These are phyloP conservation scores for Nidula microcarpa DNA, from an alignment of 768 basidiomycete species.

Conservation along the genomic window DNA sequence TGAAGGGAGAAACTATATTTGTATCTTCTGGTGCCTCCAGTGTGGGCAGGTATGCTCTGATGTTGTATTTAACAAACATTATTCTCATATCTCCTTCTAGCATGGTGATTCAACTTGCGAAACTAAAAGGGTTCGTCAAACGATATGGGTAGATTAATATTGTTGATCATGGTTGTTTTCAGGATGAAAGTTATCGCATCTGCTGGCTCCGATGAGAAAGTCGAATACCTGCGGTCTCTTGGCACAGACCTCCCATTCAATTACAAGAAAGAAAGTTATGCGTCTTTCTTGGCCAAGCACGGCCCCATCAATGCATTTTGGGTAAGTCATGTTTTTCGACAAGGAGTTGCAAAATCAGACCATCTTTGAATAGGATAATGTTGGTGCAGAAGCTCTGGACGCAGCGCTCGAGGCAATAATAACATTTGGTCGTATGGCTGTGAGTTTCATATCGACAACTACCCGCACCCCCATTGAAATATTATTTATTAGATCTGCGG, in stretches of 20 bases:
- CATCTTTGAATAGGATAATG: constrained; percentile 51
- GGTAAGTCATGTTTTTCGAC: not conserved
- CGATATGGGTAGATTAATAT: not conserved
- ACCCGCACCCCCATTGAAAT: not conserved
- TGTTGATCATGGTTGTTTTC: not conserved
- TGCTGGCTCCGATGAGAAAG: constrained; percentile 72
- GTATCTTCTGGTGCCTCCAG: constrained; percentile 31
- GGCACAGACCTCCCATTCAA: constrained; percentile 72
- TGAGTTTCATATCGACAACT: not conserved
- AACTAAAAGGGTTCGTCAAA: constrained; percentile 28
- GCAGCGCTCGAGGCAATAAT: constrained; percentile 37
- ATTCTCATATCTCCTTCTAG: constrained; percentile 14
- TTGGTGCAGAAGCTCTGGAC: constrained; percentile 58
- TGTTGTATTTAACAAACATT: not conserved
- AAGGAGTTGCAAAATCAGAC: not conserved
- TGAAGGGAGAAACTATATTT: constrained; percentile 36
- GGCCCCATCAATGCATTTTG: constrained; percentile 43
- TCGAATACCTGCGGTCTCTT: constrained; percentile 52
- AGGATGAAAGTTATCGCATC: constrained; percentile 61
- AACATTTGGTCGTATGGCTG: not conserved
- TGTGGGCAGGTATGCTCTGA: constrained; percentile 53
- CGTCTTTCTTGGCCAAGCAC: constrained; percentile 48
- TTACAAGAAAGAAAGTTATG: constrained; percentile 56
- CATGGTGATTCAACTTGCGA: constrained; percentile 48
- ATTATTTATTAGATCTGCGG: not conserved